Evolutionary conservation across 805 yeast species (phyloP), one percentile per base, ranked within the genome.

Genomic region (Tetrapisispora iriomotensis): DNA sequence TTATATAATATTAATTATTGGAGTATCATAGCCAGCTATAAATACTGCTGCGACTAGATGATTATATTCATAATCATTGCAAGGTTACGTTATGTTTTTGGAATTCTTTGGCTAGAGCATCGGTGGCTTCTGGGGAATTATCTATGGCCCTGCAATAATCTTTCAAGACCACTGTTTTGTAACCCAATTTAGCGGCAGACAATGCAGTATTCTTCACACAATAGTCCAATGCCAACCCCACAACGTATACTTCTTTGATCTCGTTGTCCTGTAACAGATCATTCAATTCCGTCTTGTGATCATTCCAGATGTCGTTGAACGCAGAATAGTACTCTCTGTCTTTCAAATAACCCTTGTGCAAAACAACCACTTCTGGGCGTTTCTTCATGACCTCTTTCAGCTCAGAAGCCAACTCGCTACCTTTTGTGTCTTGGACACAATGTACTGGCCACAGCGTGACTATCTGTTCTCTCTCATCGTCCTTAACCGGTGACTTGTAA

Each of bases 301-400:
- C 51, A 21, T 74, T 70, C 90, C 95, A 84, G 22, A 75, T 69
- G 59, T 88, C 97, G 38, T 71, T 66, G 56, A 88, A 88, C 22
- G 94, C 87, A 13, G 95, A 86, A 53, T 86, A 88, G 56, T 80
- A 86, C 56, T 88, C 97, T 17, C 92, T 60, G 48, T 83, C 87
- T 20, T 63, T 64, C 22, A 79, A 58, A 42, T 68, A 70, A 0
- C 96, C 97, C 61, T 90, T 88, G 42, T 69, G 67, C 7, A 88
- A 76, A 2, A 75, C 64, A 39, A 75, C 60, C 1, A 48, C 51
- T 10, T 56, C 53, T 2, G 37, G 34, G 13, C 35, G 24, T 3
- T 15, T 5, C 3, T 5, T 14, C n/a, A 34, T 8, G 4, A 34
- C 18, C 8, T 12, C 15, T 1, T 18, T 8, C 37, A 60, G 48